Conservation (phyloP, 1,284 basidiomycete genomes). For the Sporisorium graminicola region DNA sequence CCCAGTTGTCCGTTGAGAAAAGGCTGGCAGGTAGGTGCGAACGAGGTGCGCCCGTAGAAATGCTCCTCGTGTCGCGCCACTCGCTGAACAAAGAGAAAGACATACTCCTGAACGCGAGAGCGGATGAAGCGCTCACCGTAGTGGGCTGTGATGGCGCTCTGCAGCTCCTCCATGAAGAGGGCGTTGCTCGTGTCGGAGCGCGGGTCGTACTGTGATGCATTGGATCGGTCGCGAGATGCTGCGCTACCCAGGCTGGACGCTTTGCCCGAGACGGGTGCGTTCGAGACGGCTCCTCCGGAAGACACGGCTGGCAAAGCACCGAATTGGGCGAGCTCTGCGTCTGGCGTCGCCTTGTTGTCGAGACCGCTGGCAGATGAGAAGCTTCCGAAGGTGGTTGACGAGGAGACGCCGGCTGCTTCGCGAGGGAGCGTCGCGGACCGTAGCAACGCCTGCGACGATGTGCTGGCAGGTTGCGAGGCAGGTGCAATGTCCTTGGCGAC, state of each 20-base stretch:
- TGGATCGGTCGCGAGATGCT: slow-evolving; percentile 36
- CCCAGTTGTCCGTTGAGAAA: slow-evolving; percentile 74
- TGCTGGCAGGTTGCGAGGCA: slow-evolving; percentile 41
- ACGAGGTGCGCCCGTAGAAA: slow-evolving; percentile 76
- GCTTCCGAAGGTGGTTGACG: slow-evolving; percentile 24
- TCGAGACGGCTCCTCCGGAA: slow-evolving; percentile 10
- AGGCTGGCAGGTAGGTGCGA: slow-evolving; percentile 75
- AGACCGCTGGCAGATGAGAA: slow-evolving; percentile 20
- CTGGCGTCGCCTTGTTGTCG: slow-evolving; percentile 14
- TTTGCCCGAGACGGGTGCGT: slow-evolving; percentile 18
- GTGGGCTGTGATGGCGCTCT: slow-evolving; percentile 79
- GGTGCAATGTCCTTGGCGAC: slow-evolving; percentile 84
- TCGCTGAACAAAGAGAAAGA: slow-evolving; percentile 79
- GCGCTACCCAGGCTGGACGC: slow-evolving; percentile 20
- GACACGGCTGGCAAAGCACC: slow-evolving; percentile 23
- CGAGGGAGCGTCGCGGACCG: slow-evolving; percentile 62
- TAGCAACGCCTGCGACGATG: slow-evolving; percentile 13
- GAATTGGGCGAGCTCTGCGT: slow-evolving; percentile 42
- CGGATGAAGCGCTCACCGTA: slow-evolving; percentile 84
- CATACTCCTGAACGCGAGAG: slow-evolving; percentile 81
- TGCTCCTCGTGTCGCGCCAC: slow-evolving; percentile 85
- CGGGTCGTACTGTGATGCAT: slow-evolving; percentile 28
- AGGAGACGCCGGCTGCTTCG: slow-evolving; percentile 24
- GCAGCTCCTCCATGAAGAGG: slow-evolving; percentile 89
- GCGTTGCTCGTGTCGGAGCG: slow-evolving; percentile 77